Percentiles rank a stretch among this genome's conserved stretches.
Evolutionary conservation across 306 rosid species (phyloP).

Genomic region (Betula pendula): DNA sequence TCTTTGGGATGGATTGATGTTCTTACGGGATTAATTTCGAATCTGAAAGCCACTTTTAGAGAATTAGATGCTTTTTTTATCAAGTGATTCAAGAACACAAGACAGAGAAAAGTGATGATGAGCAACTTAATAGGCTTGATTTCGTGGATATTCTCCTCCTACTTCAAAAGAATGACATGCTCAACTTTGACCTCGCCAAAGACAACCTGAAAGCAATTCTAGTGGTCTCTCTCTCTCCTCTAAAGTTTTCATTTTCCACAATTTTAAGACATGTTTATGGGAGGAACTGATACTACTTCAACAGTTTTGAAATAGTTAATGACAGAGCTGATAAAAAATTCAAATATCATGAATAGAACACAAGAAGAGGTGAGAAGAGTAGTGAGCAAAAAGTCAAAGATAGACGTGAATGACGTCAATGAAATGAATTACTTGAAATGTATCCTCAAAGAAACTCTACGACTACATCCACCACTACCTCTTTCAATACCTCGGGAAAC

Average conservation of each 20-base stretch:
- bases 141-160: conserved; percentile 22
- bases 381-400: conserved; percentile 21
- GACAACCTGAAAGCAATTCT: conserved; percentile 18
- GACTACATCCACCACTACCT: conserved; percentile 38
- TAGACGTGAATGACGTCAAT: conserved; percentile 17
- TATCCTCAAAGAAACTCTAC: conserved; percentile 35
- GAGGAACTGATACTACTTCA: too few species aligned
- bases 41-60: neutral
- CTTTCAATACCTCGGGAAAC: conserved; percentile 32
- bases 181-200: conserved; percentile 2
- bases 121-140: neutral
- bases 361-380: conserved; percentile 37
- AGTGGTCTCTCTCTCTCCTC: neutral
- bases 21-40: neutral
- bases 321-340: conserved; percentile 36
- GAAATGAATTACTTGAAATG: conserved; percentile 39
- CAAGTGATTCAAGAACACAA: conserved; percentile 1
- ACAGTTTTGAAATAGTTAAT: conserved; percentile 44
- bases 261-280: too few species aligned
- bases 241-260: too few species aligned
- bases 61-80: conserved; percentile 2
- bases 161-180: conserved; percentile 6
- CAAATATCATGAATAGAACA: conserved; percentile 29
- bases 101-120: neutral
- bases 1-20: conserved; percentile 1